These are phyloP conservation scores for Sporothrix phasma DNA, from an alignment of 2,329 filamentous ascomycete species.

Conservation along the genomic window DNA sequence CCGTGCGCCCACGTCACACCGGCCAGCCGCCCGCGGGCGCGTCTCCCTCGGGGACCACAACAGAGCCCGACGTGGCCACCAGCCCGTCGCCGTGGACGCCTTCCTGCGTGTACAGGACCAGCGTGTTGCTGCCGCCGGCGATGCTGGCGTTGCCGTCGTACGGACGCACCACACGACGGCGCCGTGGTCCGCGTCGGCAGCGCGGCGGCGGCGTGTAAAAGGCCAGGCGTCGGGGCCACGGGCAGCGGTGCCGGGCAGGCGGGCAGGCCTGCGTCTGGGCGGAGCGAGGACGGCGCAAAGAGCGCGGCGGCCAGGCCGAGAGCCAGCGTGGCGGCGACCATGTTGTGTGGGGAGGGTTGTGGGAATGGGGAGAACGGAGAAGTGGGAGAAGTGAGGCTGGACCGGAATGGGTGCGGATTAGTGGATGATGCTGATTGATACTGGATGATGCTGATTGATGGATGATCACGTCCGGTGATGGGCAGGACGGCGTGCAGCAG, in stretches of 20 bases:
- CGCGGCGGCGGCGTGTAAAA: slow-evolving; percentile 1
- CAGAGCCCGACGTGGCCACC: background rate
- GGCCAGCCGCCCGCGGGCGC: slow-evolving; percentile 1
- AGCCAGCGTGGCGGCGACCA: background rate
- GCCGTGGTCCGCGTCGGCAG: background rate
- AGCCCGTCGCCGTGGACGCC: background rate
- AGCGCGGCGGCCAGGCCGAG: background rate
- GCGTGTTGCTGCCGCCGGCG: background rate
- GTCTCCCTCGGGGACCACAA: background rate
- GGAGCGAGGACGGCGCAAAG: background rate
- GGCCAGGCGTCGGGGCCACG: background rate
- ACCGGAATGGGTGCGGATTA: too few species aligned
- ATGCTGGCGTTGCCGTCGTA: background rate
- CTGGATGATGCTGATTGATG: too few species aligned
- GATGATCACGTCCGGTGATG: too few species aligned
- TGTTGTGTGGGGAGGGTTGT: too few species aligned
- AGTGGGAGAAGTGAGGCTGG: too few species aligned
- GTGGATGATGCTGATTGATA: too few species aligned
- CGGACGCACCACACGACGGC: background rate
- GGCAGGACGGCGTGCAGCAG: too few species aligned
- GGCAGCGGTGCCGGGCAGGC: slow-evolving; percentile 1
- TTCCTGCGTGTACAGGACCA: slow-evolving; percentile 1
- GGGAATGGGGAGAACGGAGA: too few species aligned
- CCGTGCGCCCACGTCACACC: background rate
- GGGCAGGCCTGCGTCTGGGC: background rate